A percentile compares a stretch with the other conserved stretches of the same genome.
Evolutionary conservation across 768 basidiomycete genomes (phyloP).

Genomic region (Leccinellum albellum): DNA sequence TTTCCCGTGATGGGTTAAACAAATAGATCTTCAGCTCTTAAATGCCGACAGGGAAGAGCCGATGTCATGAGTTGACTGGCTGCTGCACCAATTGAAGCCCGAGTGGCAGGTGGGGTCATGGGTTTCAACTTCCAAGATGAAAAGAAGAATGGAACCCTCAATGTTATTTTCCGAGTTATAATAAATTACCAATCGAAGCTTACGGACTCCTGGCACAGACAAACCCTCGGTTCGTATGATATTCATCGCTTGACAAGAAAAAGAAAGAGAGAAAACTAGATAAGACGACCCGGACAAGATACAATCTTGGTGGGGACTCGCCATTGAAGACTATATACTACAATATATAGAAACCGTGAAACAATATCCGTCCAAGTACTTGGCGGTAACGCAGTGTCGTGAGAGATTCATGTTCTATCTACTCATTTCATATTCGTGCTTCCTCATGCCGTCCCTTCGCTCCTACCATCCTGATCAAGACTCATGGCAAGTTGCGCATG

Average conservation of each 20-base stretch:
- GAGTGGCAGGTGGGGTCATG: too few species aligned
- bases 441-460: background rate
- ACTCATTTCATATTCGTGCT: background rate
- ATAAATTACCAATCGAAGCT: too few species aligned
- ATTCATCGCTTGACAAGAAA: background rate
- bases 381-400: background rate
- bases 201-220: too few species aligned
- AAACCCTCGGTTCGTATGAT: too few species aligned
- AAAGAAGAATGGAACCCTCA: too few species aligned
- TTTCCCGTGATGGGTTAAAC: background rate
- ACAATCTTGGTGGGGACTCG: constrained; percentile 2
- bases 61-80: background rate
- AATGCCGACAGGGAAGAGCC: background rate
- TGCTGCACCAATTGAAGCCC: too few species aligned
- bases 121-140: too few species aligned
- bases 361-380: constrained; percentile 7
- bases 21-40: background rate
- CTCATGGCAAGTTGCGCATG: constrained; percentile 31
- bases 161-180: too few species aligned
- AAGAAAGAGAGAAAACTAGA: background rate
- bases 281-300: background rate
- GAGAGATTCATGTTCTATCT: constrained; percentile 2
- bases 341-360: constrained; percentile 15
- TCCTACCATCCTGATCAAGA: constrained; percentile 15
- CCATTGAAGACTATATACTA: constrained; percentile 20